These are phyloP conservation scores for Penicillium macrosclerotiorum DNA, from an alignment of 495 filamentous ascomycete genomes.

Conservation along the genomic window DNA sequence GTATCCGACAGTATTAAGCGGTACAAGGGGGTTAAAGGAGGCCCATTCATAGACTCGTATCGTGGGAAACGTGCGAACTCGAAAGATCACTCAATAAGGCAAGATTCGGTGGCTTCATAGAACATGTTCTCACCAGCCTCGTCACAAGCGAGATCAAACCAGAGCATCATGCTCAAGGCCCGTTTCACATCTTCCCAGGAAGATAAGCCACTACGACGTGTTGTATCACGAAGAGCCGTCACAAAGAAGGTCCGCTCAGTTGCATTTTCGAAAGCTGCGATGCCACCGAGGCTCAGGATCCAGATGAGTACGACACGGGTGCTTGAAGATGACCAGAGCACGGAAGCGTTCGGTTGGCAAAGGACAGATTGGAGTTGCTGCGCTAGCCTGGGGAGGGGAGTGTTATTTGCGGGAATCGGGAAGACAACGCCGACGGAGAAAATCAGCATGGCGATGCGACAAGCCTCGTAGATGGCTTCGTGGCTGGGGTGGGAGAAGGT, in stretches of 20 bases:
- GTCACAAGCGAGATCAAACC: slow-evolving; percentile 39
- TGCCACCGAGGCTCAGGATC: slow-evolving; percentile 37
- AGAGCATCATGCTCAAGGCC: slow-evolving; percentile 29
- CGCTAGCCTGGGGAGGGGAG: slow-evolving; percentile 28
- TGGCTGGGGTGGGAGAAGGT: slow-evolving; percentile 16
- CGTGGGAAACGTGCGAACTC: neutral
- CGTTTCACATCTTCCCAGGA: slow-evolving; percentile 25
- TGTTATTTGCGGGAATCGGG: slow-evolving; percentile 38
- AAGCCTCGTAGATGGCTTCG: slow-evolving; percentile 35
- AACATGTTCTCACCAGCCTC: slow-evolving; percentile 27
- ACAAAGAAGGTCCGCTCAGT: slow-evolving; percentile 34
- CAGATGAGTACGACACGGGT: slow-evolving; percentile 30
- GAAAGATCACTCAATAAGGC: neutral
- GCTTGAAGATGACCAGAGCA: slow-evolving; percentile 22
- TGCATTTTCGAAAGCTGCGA: slow-evolving; percentile 24
- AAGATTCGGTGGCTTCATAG: slow-evolving; percentile 16
- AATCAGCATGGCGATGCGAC: slow-evolving; percentile 32
- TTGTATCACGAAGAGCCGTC: slow-evolving; percentile 17
- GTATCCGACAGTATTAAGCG: too few relatives aligned
- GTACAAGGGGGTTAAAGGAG: too few relatives aligned
- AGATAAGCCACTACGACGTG: slow-evolving; percentile 15
- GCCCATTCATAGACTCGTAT: too few relatives aligned
- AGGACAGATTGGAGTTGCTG: slow-evolving; percentile 23
- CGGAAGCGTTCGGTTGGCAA: slow-evolving; percentile 4
- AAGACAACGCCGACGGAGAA: slow-evolving; percentile 40